A percentile compares a stretch with the other conserved stretches of the same genome.
Conservation (phyloP, 2,329 filamentous ascomycete genomes). For the Emergomyces africanus region DNA sequence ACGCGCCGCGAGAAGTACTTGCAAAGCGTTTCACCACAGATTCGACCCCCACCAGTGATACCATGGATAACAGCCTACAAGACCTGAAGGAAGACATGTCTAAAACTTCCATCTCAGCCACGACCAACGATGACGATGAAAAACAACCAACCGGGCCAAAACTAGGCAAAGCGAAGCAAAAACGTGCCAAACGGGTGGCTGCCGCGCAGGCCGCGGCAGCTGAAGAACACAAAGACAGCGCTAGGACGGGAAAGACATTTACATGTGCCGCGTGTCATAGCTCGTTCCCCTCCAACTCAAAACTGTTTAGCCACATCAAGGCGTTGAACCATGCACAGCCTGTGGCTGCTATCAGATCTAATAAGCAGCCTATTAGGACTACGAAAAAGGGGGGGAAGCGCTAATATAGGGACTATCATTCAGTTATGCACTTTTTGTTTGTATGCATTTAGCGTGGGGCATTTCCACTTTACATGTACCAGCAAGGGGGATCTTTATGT, state of each 20-base stretch:
- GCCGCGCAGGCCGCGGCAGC: constrained; percentile 22
- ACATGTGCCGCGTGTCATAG: constrained; percentile 70
- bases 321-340: constrained; percentile 51
- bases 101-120: constrained; percentile 9
- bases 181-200: constrained; percentile 35
- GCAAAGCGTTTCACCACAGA: constrained; percentile 24
- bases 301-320: constrained; percentile 61
- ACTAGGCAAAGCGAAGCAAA: constrained; percentile 42
- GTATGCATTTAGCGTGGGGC: background rate
- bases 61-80: background rate
- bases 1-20: constrained; percentile 30
- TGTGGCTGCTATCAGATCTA: constrained; percentile 9
- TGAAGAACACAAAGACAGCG: constrained; percentile 2
- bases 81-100: constrained; percentile 12
- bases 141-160: constrained; percentile 17
- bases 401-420: background rate
- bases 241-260: constrained; percentile 29
- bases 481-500: background rate
- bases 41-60: constrained; percentile 9
- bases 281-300: constrained; percentile 60
- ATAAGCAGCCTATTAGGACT: constrained; percentile 3
- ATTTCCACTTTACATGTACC: background rate
- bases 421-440: background rate
- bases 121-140: constrained; percentile 9
- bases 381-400: constrained; percentile 3